Evolutionary conservation across 768 basidiomycete genomes (phyloP), one percentile per base, ranked within the genome.

Genomic region (Tylopilus felleus): DNA sequence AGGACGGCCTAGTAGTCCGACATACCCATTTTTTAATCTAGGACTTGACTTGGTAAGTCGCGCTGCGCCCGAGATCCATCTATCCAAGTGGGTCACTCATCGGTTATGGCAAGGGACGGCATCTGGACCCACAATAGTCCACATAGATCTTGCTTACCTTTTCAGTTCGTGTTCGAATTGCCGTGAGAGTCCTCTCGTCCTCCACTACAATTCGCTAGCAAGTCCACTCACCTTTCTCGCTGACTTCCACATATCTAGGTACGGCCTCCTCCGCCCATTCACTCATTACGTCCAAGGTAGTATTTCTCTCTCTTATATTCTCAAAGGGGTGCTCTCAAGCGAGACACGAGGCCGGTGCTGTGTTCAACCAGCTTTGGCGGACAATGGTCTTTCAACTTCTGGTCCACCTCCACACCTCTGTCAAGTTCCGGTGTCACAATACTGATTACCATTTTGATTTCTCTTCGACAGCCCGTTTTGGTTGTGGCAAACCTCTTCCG

Each of bases 191-290:
- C 61, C 56, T 49, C 60, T 64, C 33, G 12, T 22, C n/a, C 49
- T 41, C 38, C 36, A 44, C 41, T 38, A 44, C 31, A 49, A 47
- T 31, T 41, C 33, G 31, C 51, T 22, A n/a, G 35, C 21, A 47
- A 42, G 10, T 14, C 12, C 27, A 8, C 10, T 35, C 38, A 44
- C 46, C 38, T 48, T 47, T 49, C 47, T 41, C 25, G 42, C 48
- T 56, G 49, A 60, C 60, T 16, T 55, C 50, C 53, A 59, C 54
- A 36, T 48, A 54, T 49, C 65, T 71, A 83, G 82, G 83, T 75
- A 77, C 82, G 84, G 84, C 84, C 81, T 82, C 83, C 82, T 85
- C 82, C 83, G 82, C 76, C 63, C 67, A 70, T 69, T 80, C 82
- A 71, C 65, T 86, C 84, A 58, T 83, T 85, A 73, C 72, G 63